phyloP scores from a whole-genome alignment of 1,284 basidiomycete genomes.

The Rhodotorula sp. region DNA sequence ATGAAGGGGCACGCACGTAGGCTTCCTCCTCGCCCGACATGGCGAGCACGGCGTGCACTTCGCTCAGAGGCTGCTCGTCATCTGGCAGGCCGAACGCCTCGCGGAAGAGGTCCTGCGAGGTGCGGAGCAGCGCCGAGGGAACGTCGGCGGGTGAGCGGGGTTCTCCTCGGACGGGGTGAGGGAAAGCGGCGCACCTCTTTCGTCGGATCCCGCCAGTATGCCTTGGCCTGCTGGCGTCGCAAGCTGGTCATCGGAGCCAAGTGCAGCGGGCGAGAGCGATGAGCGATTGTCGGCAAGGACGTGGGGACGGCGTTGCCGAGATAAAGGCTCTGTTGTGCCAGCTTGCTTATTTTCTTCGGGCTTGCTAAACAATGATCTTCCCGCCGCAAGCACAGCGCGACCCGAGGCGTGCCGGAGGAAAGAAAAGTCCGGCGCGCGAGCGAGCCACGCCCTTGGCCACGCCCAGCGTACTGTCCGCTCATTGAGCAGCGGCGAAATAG shows the following conservation, averaged over 20 bases:
- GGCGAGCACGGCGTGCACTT: constrained; percentile 86
- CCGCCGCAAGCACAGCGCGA: too few species aligned
- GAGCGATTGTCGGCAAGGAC: neutral
- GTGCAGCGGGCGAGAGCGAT: neutral
- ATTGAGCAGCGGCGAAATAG: too few species aligned
- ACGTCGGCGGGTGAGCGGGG: neutral
- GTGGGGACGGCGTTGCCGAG: neutral
- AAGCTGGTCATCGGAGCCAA: neutral
- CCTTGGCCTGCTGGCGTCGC: constrained; percentile 2
- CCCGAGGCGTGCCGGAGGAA: too few species aligned
- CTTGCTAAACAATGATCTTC: too few species aligned
- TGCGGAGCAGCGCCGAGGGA: neutral
- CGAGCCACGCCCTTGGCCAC: too few species aligned
- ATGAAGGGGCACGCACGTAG: constrained; percentile 66
- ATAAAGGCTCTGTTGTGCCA: too few species aligned
- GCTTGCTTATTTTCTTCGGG: too few species aligned
- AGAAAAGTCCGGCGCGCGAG: too few species aligned
- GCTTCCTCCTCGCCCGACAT: constrained; percentile 84
- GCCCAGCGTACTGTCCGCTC: too few species aligned
- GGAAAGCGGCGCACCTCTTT: neutral
- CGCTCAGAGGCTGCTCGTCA: constrained; percentile 50
- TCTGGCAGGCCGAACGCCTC: constrained; percentile 45
- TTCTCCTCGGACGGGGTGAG: accelerated
- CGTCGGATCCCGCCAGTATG: constrained; percentile 7
- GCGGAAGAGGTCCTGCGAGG: constrained; percentile 39